Conservation (phyloP, 305 asterid species). For the Solanum hybrid region DNA sequence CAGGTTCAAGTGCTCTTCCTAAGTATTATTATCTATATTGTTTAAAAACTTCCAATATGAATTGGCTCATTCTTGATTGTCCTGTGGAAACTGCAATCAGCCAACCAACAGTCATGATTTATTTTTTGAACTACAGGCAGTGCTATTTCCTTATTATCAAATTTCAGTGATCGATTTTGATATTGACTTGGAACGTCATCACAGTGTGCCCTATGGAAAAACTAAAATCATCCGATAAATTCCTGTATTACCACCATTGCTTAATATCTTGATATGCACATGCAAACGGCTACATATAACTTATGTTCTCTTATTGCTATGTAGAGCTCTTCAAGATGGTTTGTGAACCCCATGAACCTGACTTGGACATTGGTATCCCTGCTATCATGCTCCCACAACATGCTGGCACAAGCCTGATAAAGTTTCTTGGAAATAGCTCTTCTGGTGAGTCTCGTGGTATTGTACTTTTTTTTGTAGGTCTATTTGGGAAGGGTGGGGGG, state of each 20-base stretch:
- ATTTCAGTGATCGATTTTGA: background rate
- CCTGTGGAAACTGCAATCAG: background rate
- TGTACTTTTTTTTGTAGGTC: background rate
- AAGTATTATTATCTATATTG: background rate
- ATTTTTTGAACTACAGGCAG: background rate
- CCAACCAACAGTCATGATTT: background rate
- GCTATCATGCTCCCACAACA: conserved; percentile 96
- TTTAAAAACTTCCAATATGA: background rate
- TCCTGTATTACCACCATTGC: background rate
- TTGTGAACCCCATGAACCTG: conserved; percentile 74
- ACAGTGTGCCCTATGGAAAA: background rate
- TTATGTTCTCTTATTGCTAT: conserved; percentile 1
- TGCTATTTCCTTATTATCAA: background rate
- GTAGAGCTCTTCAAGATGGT: conserved; percentile 99
- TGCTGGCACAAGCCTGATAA: conserved; percentile 63
- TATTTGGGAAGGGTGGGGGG: background rate
- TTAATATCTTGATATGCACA: background rate
- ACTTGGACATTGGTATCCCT: conserved; percentile 58
- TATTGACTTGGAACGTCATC: background rate
- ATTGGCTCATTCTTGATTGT: background rate
- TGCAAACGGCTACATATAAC: background rate
- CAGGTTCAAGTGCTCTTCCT: conserved; percentile 35
- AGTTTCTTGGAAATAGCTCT: conserved; percentile 38
- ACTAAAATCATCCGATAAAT: background rate
- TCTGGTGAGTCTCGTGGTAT: conserved; percentile 37